Evolutionary conservation across 2,329 filamentous ascomycete genomes (phyloP), one percentile per base, ranked within the genome.

Genomic region (Neofusicoccum kwambonambiense): DNA sequence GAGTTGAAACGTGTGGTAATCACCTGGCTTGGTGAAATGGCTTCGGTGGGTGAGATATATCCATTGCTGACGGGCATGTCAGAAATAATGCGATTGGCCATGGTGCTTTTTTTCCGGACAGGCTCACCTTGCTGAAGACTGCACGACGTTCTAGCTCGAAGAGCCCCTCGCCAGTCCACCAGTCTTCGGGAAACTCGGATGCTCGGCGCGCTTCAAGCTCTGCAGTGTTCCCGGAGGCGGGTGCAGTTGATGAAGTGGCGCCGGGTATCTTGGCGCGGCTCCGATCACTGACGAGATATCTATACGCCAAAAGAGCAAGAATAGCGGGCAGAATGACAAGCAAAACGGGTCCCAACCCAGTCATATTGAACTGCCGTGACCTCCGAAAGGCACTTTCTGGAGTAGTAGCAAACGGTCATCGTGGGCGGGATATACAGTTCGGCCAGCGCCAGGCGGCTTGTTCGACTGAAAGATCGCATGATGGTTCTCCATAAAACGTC

Each of bases 111-210:
- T 19, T 22, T 37, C 39, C 1, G 27, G 5, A 31, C 27, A 17
- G 45, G 27, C 49, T 51, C 74, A 79, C 80, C 71, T 81, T 81
- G 68, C 78, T 80, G 70, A 84, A 83, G 34, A 85, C 78, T 0
- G 81, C 80, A 37, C 83, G 78, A 60, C 77, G 75, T 69, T 85
- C 82, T 4, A 84, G 74, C 39, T 80, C 75, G 64, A 81, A 84
- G 49, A 80, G 74, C 31, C 79, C 76, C 12, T 74, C 74, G 35
- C 77, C 78, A 22, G 74, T 79, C 54, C 74, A 78, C 77, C 77
- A 78, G 61, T 73, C 74, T 8, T 72, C 71, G 42, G 80, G 80
- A 42, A 81, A 74, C 15, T 79, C 76, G 0, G 76, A 73, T 65
- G 56, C 56, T 35, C 42, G 41, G 19, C 47, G 27, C 11, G 56